Evolutionary conservation across 495 filamentous ascomycete genomes (phyloP).

Genomic region (Cryomyces antarcticus): DNA sequence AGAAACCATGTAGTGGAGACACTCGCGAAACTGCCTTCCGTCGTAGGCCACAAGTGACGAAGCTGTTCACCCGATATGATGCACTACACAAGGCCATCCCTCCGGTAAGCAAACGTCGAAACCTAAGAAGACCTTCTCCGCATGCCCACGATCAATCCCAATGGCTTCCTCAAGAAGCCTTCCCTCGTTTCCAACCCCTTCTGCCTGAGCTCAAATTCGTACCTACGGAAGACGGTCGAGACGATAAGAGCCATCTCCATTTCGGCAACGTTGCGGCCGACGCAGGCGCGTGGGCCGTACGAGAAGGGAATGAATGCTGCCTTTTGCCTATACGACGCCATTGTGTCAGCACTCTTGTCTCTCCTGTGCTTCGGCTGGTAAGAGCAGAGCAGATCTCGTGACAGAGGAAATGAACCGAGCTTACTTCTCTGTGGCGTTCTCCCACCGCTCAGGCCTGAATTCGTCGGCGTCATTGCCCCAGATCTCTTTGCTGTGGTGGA

Average conservation of each 20-base stretch:
- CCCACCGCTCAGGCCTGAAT: constrained; percentile 66
- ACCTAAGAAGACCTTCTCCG: constrained; percentile 21
- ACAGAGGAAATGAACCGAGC: neutral
- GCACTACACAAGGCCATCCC: too few relatives aligned
- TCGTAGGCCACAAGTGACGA: too few relatives aligned
- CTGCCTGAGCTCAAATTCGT: constrained; percentile 55
- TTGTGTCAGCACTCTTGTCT: too few relatives aligned
- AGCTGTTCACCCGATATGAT: too few relatives aligned
- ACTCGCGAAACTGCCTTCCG: too few relatives aligned
- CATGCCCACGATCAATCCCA: constrained; percentile 55
- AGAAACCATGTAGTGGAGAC: too few relatives aligned
- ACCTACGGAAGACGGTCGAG: constrained; percentile 53
- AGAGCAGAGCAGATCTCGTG: neutral
- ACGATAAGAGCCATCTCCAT: constrained; percentile 80
- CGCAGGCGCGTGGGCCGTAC: constrained; percentile 61
- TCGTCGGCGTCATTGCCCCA: constrained; percentile 68
- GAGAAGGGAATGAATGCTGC: constrained; percentile 71
- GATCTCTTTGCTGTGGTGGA: constrained; percentile 64
- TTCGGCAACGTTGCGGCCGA: constrained; percentile 76
- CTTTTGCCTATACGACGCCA: constrained; percentile 34
- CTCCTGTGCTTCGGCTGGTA: constrained; percentile 23
- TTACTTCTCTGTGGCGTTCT: constrained; percentile 18
- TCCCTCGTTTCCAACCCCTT: constrained; percentile 57
- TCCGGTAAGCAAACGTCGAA: neutral
- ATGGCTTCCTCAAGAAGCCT: constrained; percentile 77